A percentile compares a stretch with the other conserved stretches of the same genome.
Conservation (phyloP, 495 filamentous ascomycete genomes). For the Pseudomonodictys pantanalensis region DNA sequence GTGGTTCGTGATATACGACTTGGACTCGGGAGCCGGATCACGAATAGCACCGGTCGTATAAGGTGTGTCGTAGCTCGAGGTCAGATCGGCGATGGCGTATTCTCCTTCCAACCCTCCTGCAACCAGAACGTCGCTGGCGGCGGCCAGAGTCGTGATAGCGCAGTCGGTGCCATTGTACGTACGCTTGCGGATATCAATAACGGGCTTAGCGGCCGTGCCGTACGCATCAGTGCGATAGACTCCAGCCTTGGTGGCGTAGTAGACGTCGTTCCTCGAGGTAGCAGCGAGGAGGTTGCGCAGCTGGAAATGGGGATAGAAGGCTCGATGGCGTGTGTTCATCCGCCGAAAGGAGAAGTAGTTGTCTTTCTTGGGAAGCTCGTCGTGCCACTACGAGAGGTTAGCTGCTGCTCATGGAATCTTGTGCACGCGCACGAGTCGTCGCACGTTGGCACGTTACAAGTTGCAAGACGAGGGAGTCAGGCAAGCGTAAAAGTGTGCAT, state of each 20-base stretch:
- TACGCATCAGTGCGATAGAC: conserved; percentile 56
- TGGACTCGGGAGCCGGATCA: conserved; percentile 58
- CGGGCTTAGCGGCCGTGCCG: conserved; percentile 16
- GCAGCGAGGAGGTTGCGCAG: conserved; percentile 78
- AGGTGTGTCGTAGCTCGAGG: conserved; percentile 44
- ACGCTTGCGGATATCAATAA: conserved; percentile 57
- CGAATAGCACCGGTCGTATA: conserved; percentile 65
- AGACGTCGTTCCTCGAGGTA: conserved; percentile 69
- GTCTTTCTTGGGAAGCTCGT: conserved; percentile 42
- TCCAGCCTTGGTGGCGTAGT: conserved; percentile 65
- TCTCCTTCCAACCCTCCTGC: conserved; percentile 80
- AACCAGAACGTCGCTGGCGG: conserved; percentile 65
- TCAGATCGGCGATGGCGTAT: conserved; percentile 66
- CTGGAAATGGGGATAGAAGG: conserved; percentile 79
- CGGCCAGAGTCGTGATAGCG: conserved; percentile 69
- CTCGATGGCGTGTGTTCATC: conserved; percentile 64
- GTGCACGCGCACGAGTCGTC: neutral
- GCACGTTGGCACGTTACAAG: neutral
- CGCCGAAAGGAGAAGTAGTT: conserved; percentile 68
- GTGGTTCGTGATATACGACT: conserved; percentile 84
- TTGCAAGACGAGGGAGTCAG: too few species aligned
- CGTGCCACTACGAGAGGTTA: neutral
- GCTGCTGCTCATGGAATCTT: neutral
- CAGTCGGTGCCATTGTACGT: conserved; percentile 24
- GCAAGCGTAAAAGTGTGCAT: too few species aligned